These are phyloP conservation scores for Brassica rapa DNA, from an alignment of 345 rosid genomes.

Conservation along the genomic window DNA sequence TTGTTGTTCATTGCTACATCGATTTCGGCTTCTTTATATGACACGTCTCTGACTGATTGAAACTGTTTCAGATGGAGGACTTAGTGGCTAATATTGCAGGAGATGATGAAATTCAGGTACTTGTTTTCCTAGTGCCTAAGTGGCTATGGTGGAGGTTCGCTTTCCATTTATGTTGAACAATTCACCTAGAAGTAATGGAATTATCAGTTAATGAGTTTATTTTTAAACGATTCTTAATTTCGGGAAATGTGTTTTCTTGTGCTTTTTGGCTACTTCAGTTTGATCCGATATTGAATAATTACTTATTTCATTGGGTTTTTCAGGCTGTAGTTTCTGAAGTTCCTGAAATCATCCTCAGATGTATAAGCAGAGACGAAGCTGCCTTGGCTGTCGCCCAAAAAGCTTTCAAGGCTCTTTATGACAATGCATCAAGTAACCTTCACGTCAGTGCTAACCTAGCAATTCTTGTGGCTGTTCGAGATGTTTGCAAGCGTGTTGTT, in stretches of 20 bases:
- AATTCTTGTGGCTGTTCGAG: constrained; percentile 85
- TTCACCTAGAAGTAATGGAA: background rate
- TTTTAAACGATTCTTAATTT: background rate
- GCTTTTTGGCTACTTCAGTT: background rate
- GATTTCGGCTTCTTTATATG: background rate
- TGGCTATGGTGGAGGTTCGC: background rate
- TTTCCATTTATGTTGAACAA: background rate
- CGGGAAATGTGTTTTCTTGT: background rate
- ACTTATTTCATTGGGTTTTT: background rate
- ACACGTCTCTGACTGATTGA: constrained; percentile 22
- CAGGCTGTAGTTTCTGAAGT: constrained; percentile 64
- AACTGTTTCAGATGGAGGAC: constrained; percentile 72
- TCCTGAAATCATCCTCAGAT: constrained; percentile 93
- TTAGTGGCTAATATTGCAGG: constrained; percentile 62
- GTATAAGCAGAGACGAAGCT: constrained; percentile 94
- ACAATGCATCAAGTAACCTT: constrained; percentile 72
- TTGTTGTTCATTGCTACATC: background rate
- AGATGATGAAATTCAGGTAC: constrained; percentile 89
- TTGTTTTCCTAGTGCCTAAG: constrained; percentile 5
- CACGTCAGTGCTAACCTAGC: constrained; percentile 79
- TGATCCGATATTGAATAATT: no score
- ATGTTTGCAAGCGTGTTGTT: constrained; percentile 90
- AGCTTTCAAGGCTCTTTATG: constrained; percentile 92
- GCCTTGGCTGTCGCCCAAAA: constrained; percentile 96
- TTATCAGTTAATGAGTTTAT: background rate